These are phyloP conservation scores for Acacia crassicarpa DNA, from an alignment of 306 rosid genomes.

Conservation along the genomic window DNA sequence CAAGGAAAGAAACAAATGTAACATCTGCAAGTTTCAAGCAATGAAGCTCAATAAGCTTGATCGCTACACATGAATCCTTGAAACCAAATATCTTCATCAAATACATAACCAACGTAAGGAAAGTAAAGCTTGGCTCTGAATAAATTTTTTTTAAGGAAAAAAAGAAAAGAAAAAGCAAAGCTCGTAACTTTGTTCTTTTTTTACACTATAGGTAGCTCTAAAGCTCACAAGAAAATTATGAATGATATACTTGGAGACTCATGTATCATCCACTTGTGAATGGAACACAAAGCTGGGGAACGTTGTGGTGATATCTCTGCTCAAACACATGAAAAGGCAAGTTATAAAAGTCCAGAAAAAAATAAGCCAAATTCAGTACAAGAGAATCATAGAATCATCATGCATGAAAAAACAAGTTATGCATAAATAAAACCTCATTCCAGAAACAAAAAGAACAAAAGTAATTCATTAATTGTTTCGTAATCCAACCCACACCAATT, in stretches of 20 bases:
- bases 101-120: background rate
- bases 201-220: background rate
- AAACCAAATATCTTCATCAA: constrained; percentile 31
- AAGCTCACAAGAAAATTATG: constrained; percentile 11
- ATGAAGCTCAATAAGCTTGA: background rate
- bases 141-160: background rate
- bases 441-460: background rate
- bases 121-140: background rate
- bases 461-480: background rate
- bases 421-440: background rate
- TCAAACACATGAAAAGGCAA: constrained; percentile 22
- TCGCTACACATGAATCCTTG: constrained; percentile 1
- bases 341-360: background rate
- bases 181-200: constrained; percentile 13
- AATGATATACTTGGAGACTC: background rate
- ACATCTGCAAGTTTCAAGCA: background rate
- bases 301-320: constrained; percentile 94
- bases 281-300: constrained; percentile 95
- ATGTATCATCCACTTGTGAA: constrained; percentile 88
- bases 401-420: background rate
- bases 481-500: background rate
- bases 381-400: background rate
- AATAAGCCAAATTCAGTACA: background rate
- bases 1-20: background rate
- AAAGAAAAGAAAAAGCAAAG: background rate